These are phyloP conservation scores for Eucalyptus sp. DNA, from an alignment of 345 rosid genomes.

Conservation along the genomic window DNA sequence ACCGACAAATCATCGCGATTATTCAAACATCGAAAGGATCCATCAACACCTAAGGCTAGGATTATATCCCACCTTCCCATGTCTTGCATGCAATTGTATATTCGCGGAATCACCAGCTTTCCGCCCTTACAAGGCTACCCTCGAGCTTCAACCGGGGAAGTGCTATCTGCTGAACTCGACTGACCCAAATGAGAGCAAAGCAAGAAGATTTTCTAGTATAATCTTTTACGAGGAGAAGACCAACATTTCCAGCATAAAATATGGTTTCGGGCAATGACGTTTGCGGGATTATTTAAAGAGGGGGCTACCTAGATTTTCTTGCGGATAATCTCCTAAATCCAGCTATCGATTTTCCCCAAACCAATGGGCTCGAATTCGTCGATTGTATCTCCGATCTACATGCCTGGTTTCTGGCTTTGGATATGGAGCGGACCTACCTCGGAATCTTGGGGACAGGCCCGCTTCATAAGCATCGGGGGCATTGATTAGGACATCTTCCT, in stretches of 20 bases:
- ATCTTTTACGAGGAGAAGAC: not conserved
- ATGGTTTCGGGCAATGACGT: not conserved
- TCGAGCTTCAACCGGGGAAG: not conserved
- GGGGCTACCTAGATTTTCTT: not conserved
- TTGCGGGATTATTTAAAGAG: not conserved
- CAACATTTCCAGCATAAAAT: not conserved
- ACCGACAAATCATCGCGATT: not conserved
- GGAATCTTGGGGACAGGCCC: not conserved
- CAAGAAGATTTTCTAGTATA: not conserved
- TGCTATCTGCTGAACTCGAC: not conserved
- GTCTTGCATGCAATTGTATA: not conserved
- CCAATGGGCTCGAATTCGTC: not conserved
- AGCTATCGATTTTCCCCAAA: not conserved
- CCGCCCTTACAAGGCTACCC: not conserved
- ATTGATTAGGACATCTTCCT: not conserved
- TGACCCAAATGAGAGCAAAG: not conserved
- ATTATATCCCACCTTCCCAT: not conserved
- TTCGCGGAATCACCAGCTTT: not conserved
- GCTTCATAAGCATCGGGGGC: not conserved
- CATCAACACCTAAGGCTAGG: not conserved
- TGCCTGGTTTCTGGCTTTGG: not conserved
- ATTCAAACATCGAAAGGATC: not conserved
- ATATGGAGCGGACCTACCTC: not conserved
- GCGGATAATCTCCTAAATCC: not conserved
- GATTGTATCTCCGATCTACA: not conserved